Percentiles rank a stretch among this genome's conserved stretches.
Conservation (phyloP, 768 basidiomycete genomes). For the Coprinopsis marcescibilis region DNA sequence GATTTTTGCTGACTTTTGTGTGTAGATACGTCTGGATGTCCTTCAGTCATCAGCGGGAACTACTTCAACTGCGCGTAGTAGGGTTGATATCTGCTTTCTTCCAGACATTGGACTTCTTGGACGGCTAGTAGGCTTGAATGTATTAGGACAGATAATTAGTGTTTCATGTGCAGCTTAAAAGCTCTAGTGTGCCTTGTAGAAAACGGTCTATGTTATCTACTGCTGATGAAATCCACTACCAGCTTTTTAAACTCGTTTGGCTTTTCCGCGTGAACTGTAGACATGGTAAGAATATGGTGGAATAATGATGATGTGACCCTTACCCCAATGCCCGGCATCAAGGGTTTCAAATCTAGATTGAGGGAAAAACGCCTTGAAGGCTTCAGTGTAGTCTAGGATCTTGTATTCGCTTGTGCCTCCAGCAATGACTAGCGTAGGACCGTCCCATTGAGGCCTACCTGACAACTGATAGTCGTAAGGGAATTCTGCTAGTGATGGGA, state of each 20-base stretch:
- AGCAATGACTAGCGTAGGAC: constrained; percentile 68
- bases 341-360: constrained; percentile 53
- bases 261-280: constrained; percentile 75
- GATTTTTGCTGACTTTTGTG: not conserved
- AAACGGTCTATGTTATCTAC: not conserved
- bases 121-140: too few species aligned
- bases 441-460: constrained; percentile 46
- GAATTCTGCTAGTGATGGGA: constrained; percentile 73
- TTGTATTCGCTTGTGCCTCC: constrained; percentile 78
- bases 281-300: not conserved
- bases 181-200: not conserved
- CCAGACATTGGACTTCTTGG: too few species aligned
- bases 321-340: constrained; percentile 87
- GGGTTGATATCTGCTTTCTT: not conserved
- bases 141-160: too few species aligned
- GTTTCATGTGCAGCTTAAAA: too few species aligned
- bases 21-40: constrained; percentile 45
- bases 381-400: constrained; percentile 61
- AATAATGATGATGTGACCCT: constrained; percentile 14
- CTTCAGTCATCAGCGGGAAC: constrained; percentile 42
- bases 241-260: constrained; percentile 52
- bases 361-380: constrained; percentile 70
- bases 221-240: constrained; percentile 27
- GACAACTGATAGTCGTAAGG: constrained; percentile 48
- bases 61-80: constrained; percentile 44